Percentiles rank a stretch among this genome's conserved stretches.
These are phyloP conservation scores for Kwoniella europaea DNA, from an alignment of 768 basidiomycete genomes.

Conservation along the genomic window DNA sequence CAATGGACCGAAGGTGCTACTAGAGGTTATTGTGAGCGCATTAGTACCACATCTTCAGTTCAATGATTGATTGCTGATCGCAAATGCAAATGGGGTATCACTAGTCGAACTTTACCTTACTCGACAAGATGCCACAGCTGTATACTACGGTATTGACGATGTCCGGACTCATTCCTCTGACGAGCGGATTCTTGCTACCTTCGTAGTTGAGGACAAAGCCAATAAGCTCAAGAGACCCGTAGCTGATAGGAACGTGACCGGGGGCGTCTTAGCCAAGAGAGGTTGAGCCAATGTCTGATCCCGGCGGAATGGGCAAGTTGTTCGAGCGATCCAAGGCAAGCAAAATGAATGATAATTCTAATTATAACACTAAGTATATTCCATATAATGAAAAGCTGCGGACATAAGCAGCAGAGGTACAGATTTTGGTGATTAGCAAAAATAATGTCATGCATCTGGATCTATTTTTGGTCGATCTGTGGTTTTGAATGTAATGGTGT, in stretches of 20 bases:
- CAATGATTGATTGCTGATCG: neutral
- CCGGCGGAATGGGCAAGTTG: neutral
- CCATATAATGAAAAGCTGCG: neutral
- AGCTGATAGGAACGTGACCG: constrained; percentile 62
- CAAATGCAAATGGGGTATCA: no score
- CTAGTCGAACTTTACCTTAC: constrained; percentile 63
- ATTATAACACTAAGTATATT: neutral
- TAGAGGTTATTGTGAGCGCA: constrained; percentile 63
- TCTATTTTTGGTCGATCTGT: no score
- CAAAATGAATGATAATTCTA: no score
- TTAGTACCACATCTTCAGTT: neutral
- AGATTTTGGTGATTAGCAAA: neutral
- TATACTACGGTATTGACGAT: constrained; percentile 67
- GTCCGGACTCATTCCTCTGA: constrained; percentile 14
- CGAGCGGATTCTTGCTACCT: constrained; percentile 20
- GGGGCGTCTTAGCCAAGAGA: constrained; percentile 56
- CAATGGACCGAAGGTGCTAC: constrained; percentile 70
- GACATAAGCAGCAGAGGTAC: neutral
- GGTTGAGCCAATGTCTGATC: neutral
- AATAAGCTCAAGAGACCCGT: constrained; percentile 65
- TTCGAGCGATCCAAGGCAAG: neutral
- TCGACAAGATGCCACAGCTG: constrained; percentile 62
- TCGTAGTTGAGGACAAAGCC: constrained; percentile 56
- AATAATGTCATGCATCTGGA: neutral
- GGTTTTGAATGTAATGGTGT: no score